Evolutionary conservation across 2,329 filamentous ascomycete genomes (phyloP), one percentile per base, ranked within the genome.

Genomic region (Daldinia sp.): DNA sequence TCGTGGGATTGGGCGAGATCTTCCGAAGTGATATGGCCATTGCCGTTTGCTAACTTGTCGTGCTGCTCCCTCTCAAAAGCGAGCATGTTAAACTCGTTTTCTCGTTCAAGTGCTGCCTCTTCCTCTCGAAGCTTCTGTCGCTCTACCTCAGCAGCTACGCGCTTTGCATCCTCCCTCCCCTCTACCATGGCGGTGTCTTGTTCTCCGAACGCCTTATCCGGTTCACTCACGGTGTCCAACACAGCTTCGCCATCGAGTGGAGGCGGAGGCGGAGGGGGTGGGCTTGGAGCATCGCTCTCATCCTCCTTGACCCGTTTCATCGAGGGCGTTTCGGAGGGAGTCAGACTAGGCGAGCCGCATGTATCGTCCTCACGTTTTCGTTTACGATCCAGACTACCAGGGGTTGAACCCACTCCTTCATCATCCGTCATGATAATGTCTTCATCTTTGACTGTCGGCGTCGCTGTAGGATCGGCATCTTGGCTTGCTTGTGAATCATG

Each of bases 311-410:
- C 62, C 10, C 82, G 80, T 75, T 87, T 87, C 25, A 82, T 75
- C 34, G 81, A 83, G 19, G 84, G 85, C n/a, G 81, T 80, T 68
- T 89, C 87, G 1, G 80, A 81, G 1, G 85, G 84, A 1, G 83
- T 85, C 35, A 77, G 71, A 34, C 76, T 79, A 1, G 79, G 77
- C 25, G 82, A 82, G 13, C 77, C 79, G 32, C 67, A 69, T 4
- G 67, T 67, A 34, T 79, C 79, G 4, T 81, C 80, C 8, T 81
- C 79, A 48, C 89, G 83, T 75, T 92, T 93, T 8, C 90, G 85
- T 75, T 93, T 92, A 49, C 85, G 79, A 23, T 84, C 83, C 23
- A 80, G 75, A 55, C 82, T 83, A 35, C 76, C 78, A 3, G 83
- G 81, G 2, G 78, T 77, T 9, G 81, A 81, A 19, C 71, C 77